Base-by-base conservation (phyloP, 2,329 filamentous ascomycete species). In the Pyrenophora graminea region DNA sequence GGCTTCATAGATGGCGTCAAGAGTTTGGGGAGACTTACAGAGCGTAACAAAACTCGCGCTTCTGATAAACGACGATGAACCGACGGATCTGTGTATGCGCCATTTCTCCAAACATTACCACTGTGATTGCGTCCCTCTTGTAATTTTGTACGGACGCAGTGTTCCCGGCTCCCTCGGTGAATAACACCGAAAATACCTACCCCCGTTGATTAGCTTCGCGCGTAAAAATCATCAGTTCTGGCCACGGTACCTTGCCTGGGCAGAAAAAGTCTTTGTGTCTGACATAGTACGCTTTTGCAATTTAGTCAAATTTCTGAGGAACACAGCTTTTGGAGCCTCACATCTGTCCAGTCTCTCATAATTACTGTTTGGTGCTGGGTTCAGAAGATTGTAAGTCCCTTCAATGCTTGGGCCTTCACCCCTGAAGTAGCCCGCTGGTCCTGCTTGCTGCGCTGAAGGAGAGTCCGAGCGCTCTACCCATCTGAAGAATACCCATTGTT, bases 121-220 rank as follows among this genome's bases (percentile, higher is more conserved):
- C 0, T 1, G 46, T 39, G 2, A 49, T 6, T 5, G 34, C 19
- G 15, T 21, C 27, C 3, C 27, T 30, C 10, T 30, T 5, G n/a
- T 44, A 44, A 27, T 49, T 33, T 6, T 18, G 6, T 2, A 25
- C 19, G 19, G 19, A 21, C 19, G 19, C 43, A 18, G 23, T 15
- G 13, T 32, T 39, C 6, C 46, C 46, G n/a, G 33, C 25, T 4
- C 15, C 25, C 10, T 43, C 45, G 18, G 21, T 43, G 5, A 43
- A 48, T 6, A 48, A 33, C 2, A 43, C 27, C 4, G 44, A 39
- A 10, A 46, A 46, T 13, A 46, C 44, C 44, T 46, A 19, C 10
- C 7, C 0, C 9, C 18, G 3, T 19, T 39, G 12, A 39, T 18
- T n/a, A 39, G 4, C 10, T 12, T 30, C 10, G 4, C 7, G 6